Base-by-base conservation (phyloP, 768 basidiomycete species). In the Mycena amicta region DNA sequence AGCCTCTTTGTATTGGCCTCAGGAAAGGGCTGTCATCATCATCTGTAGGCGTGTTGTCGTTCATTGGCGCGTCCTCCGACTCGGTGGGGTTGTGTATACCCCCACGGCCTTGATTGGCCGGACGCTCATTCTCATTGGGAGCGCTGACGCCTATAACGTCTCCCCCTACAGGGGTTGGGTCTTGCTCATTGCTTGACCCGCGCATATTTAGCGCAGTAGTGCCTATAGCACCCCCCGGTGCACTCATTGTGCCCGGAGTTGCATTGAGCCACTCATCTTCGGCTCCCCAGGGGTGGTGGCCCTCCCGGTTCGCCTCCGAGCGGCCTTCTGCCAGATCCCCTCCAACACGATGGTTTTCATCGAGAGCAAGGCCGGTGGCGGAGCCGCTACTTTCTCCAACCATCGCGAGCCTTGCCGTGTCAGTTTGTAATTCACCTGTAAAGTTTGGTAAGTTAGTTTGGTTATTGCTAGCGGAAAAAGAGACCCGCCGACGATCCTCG, bases 401-500 rank as follows among this genome's bases (percentile, higher is more conserved):
- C 41, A 20, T 43, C 11, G 12, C 41, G 13, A 6, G 6, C 20
- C 12, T 22, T 43, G 41, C 41, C 41, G 41, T 43, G 33, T 37
- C 18, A 37, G 8, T 18, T 6, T 12, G 20, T 12, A 6, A 12
- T 5, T 43, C 41, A 12, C 41, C 13, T 8, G 11, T 13, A 20
- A 43, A 43, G 41, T 43, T 20, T 43, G 41, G 47, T 26, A 55
- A 33, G 33, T 50, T 50, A 1, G 23, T 1, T 16, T 56, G 31
- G 22, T 50, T 26, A 16, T 31, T 23, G 15, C 6, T 49, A 29
- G 50, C 49, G 22, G 41, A 13, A 20, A 31, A 22, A 18, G 50
- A 60, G 54, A 52, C 43, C 28, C 40, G 50, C 50, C 59, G 39
- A 16, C 26, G 50, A 47, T 50, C 18, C 50, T 6, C 43, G 59